Percentiles rank a stretch among this genome's conserved stretches.
These are phyloP conservation scores for Parastagonospora avenae DNA, from an alignment of 2,329 filamentous ascomycete species.

Conservation along the genomic window DNA sequence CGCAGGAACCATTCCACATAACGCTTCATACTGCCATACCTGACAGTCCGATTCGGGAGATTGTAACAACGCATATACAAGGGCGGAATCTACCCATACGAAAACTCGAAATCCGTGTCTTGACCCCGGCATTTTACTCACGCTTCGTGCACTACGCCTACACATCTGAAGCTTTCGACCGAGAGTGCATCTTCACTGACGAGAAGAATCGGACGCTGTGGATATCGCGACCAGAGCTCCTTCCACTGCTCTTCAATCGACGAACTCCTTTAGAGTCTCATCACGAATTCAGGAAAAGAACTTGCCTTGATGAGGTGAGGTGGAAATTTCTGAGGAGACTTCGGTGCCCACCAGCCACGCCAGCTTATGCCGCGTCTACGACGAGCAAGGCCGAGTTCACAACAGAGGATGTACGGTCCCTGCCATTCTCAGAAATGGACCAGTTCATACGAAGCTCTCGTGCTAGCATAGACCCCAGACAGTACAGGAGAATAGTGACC, in stretches of 20 bases:
- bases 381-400: neutral
- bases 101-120: slow-evolving; percentile 61
- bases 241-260: slow-evolving; percentile 42
- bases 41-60: slow-evolving; percentile 15
- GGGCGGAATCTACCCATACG: slow-evolving; percentile 24
- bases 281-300: slow-evolving; percentile 13
- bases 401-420: slow-evolving; percentile 46
- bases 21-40: slow-evolving; percentile 61
- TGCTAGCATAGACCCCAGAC: slow-evolving; percentile 17
- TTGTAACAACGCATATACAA: slow-evolving; percentile 25
- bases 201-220: slow-evolving; percentile 64
- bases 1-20: slow-evolving; percentile 54
- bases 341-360: slow-evolving; percentile 48
- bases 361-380: slow-evolving; percentile 40
- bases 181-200: slow-evolving; percentile 58
- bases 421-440: slow-evolving; percentile 49
- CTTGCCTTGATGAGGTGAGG: slow-evolving; percentile 30
- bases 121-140: slow-evolving; percentile 71
- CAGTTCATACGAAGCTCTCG: slow-evolving; percentile 35
- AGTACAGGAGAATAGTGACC: slow-evolving; percentile 46
- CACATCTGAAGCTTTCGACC: slow-evolving; percentile 65
- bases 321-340: slow-evolving; percentile 47
- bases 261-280: slow-evolving; percentile 38
- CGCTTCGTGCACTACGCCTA: slow-evolving; percentile 68
- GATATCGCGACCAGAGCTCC: slow-evolving; percentile 60